Conservation (phyloP, 257 asterid species). For the Cynanchum wilfordii region DNA sequence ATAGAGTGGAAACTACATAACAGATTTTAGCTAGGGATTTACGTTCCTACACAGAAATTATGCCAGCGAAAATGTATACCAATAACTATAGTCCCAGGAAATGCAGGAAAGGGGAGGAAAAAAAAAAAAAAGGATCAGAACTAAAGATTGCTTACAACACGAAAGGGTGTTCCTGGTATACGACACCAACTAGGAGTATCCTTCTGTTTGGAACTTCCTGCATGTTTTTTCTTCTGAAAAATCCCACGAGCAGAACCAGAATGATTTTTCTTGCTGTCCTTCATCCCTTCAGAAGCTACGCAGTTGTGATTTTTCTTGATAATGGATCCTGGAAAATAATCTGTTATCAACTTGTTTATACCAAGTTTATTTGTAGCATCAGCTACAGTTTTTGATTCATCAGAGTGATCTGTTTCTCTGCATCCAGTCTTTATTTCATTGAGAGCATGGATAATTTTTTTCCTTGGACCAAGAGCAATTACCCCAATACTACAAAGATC, state of each 20-base stretch:
- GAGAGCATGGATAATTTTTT: conserved; percentile 64
- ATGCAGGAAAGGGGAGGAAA: too few relatives aligned
- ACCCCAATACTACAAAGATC: conserved; percentile 76
- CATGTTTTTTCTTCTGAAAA: conserved; percentile 31
- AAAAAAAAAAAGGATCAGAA: not conserved
- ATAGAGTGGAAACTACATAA: not conserved
- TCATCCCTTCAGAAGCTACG: conserved; percentile 27
- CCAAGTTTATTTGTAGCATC: conserved; percentile 35
- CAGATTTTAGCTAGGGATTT: not conserved
- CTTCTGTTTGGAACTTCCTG: conserved; percentile 50
- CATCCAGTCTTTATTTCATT: conserved; percentile 35
- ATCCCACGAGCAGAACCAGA: conserved; percentile 29
- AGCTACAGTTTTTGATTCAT: conserved; percentile 30
- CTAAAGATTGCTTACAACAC: conserved; percentile 47
- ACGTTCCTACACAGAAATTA: not conserved
- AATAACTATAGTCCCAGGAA: not conserved
- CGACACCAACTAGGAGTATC: conserved; percentile 76
- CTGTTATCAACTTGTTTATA: conserved; percentile 75
- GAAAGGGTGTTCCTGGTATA: conserved; percentile 86
- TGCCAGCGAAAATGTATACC: not conserved
- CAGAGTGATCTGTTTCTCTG: conserved; percentile 29
- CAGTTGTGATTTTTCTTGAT: conserved; percentile 32
- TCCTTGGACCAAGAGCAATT: conserved; percentile 87
- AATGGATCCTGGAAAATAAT: conserved; percentile 55
- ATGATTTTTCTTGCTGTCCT: conserved; percentile 25